Evolutionary conservation across 2,329 filamentous ascomycete species (phyloP), one percentile per base, ranked within the genome.

Genomic region (Alternaria sp.): DNA sequence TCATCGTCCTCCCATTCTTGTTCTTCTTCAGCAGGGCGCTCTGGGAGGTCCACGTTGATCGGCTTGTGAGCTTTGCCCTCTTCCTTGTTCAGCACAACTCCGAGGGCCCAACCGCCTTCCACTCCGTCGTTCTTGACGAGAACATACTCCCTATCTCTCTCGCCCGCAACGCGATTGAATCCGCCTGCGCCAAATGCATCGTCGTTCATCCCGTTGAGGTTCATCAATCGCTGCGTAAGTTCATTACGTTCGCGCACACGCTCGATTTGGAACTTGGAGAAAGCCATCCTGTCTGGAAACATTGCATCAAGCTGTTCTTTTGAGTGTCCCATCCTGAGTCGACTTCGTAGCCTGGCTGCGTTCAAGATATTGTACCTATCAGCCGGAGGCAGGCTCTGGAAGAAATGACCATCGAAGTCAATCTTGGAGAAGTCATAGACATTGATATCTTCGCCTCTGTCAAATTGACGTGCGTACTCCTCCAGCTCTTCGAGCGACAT

Each of bases 301-400:
- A 99, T 99, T 49, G 86, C 88, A 70, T 98, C 94, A 14, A 99
- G 82, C 80, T 99, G 96, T 68, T 99, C 95, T 80, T 98, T 98
- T 60, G 93, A 97, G 72, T 97, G 88, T 0, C 96, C 96, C 95
- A 99, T 97, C 76, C 96, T 89, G 74, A 99, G 84, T 57, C 96
- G 87, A 78, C 93, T 97, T 60, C 96, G 86, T 65, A 99, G 78
- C 65, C 96, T 87, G 2, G 96, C 96, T 1, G 96, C 96, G 76
- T 99, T 99, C 21, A 99, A 82, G 57, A 99, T 99, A 73, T 98
- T 98, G 83, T 99, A 99, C 53, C 95, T 89, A 82, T 99, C 96
- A 2, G 91, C 90, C 1, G 94, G 86, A 0, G 96, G 96, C 61
- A 99, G 81, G 77, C 93, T 97, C 78, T 92, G 88, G 82, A 99